Percentiles rank a stretch among this genome's conserved stretches.
Evolutionary conservation across 2,329 filamentous ascomycete species (phyloP).

Genomic region (Fusarium goolgardi): DNA sequence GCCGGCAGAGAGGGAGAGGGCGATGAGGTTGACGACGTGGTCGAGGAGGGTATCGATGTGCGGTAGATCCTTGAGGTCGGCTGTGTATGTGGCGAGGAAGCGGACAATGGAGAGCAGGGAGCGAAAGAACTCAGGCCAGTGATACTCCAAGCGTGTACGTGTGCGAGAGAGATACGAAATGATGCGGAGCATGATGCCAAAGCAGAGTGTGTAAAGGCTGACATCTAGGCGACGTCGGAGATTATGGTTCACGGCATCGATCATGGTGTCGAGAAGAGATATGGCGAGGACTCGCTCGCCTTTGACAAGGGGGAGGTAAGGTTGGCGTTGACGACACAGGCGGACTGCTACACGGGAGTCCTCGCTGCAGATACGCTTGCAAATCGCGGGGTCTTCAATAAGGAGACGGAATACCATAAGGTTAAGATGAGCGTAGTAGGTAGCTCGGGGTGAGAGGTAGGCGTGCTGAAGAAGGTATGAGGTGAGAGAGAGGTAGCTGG

Average conservation of each 20-base stretch:
- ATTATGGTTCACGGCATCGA: slow-evolving; percentile 95
- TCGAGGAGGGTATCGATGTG: slow-evolving; percentile 80
- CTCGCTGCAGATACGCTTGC: slow-evolving; percentile 85
- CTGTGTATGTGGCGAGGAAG: slow-evolving; percentile 88
- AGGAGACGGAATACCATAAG: slow-evolving; percentile 87
- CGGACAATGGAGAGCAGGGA: slow-evolving; percentile 87
- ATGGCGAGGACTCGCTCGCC: slow-evolving; percentile 79
- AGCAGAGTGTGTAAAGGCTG: slow-evolving; percentile 81
- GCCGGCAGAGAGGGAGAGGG: slow-evolving; percentile 84
- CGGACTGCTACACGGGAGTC: slow-evolving; percentile 80
- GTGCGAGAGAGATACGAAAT: slow-evolving; percentile 86
- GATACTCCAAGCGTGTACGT: slow-evolving; percentile 84
- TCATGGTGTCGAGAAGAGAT: slow-evolving; percentile 84
- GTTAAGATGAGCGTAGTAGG: slow-evolving; percentile 85
- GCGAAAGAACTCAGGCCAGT: slow-evolving; percentile 96
- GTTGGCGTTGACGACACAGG: slow-evolving; percentile 88
- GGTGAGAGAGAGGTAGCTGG: slow-evolving; percentile 84
- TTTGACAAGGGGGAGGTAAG: slow-evolving; percentile 80
- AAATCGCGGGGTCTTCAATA: slow-evolving; percentile 84
- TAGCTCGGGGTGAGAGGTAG: slow-evolving; percentile 80
- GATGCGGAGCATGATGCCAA: slow-evolving; percentile 84
- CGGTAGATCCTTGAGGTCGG: slow-evolving; percentile 76
- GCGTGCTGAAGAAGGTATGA: slow-evolving; percentile 96
- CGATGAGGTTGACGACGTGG: slow-evolving; percentile 83
- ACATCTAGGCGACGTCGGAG: slow-evolving; percentile 86